Evolutionary conservation across 106 monocot genomes (phyloP).

Genomic region (Ottelia alismoides): DNA sequence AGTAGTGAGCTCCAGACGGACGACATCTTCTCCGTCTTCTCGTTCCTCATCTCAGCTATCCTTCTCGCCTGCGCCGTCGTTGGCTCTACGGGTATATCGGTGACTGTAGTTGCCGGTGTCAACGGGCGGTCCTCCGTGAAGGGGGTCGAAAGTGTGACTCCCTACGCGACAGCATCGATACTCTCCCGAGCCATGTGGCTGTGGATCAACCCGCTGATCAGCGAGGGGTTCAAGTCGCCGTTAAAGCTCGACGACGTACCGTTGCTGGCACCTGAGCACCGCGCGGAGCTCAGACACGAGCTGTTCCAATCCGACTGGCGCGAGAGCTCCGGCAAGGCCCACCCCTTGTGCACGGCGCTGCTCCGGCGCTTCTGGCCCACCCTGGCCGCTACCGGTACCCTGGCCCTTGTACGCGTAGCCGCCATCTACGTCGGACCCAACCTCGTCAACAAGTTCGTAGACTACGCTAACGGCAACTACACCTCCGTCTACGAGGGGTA

Average conservation of each 20-base stretch:
- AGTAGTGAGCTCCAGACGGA: conserved; percentile 18
- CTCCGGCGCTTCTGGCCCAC: conserved; percentile 70
- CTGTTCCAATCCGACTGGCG: conserved; percentile 67
- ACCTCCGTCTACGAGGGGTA: conserved; percentile 37
- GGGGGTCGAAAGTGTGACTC: too few species aligned
- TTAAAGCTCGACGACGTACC: conserved; percentile 74
- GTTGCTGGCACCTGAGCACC: conserved; percentile 47
- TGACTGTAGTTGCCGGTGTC: not conserved
- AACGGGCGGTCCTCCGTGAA: conserved; percentile 37
- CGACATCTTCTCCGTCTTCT: conserved; percentile 31
- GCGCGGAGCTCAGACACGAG: conserved; percentile 52
- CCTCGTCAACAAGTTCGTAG: conserved; percentile 66
- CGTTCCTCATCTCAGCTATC: conserved; percentile 31
- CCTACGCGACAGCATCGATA: too few species aligned
- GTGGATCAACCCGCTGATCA: conserved; percentile 79
- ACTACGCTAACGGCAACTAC: conserved; percentile 25
- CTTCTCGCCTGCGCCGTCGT: conserved; percentile 30
- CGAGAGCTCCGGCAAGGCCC: conserved; percentile 15
- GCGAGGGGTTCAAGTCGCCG: conserved; percentile 51
- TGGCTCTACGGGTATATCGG: conserved; percentile 39
- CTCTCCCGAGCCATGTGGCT: conserved; percentile 41
- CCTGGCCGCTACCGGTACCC: conserved; percentile 45
- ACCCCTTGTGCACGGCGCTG: conserved; percentile 67
- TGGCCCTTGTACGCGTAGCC: conserved; percentile 42
- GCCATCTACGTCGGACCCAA: conserved; percentile 91